Percentiles rank a stretch among this genome's conserved stretches.
phyloP scores from a whole-genome alignment of 805 yeast species.

The Wickerhamia fluorescens region DNA sequence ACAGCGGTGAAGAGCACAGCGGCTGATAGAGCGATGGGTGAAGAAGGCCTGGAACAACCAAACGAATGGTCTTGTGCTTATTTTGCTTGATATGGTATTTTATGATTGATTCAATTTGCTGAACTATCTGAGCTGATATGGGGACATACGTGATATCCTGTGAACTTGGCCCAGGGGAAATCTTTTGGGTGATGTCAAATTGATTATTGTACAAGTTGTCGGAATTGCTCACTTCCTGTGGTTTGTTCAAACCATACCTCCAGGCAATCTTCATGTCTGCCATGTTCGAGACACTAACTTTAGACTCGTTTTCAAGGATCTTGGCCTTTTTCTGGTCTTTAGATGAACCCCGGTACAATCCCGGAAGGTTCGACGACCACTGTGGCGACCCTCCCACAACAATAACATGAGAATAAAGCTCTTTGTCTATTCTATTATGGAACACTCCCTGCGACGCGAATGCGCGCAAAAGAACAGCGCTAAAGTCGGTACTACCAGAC shows the following conservation, averaged over 20 bases:
- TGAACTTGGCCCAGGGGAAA: conserved; percentile 59
- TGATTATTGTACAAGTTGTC: conserved; percentile 54
- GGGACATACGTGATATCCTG: conserved; percentile 56
- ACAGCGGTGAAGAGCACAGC: conserved; percentile 34
- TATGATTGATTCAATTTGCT: conserved; percentile 38
- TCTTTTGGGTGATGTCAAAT: conserved; percentile 70
- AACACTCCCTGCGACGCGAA: conserved; percentile 73
- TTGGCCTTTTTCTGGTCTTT: conserved; percentile 58
- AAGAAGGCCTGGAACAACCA: conserved; percentile 69
- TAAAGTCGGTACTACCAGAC: conserved; percentile 81
- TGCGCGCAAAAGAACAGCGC: conserved; percentile 58
- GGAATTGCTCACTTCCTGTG: conserved; percentile 12
- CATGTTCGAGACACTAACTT: conserved; percentile 63
- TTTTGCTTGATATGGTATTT: conserved; percentile 29
- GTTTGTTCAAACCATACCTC: conserved; percentile 63
- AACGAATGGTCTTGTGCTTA: conserved; percentile 46
- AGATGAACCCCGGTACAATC: conserved; percentile 61
- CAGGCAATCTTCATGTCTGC: conserved; percentile 83
- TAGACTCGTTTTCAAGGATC: conserved; percentile 50
- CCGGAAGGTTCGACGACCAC: conserved; percentile 73
- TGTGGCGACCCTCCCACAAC: conserved; percentile 50
- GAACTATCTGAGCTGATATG: conserved; percentile 14
- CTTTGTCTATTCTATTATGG: conserved; percentile 46
- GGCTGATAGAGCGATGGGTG: conserved; percentile 73
- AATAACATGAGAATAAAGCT: conserved; percentile 46